phyloP scores from a whole-genome alignment of 768 basidiomycete species.

The Cyathus striatus region DNA sequence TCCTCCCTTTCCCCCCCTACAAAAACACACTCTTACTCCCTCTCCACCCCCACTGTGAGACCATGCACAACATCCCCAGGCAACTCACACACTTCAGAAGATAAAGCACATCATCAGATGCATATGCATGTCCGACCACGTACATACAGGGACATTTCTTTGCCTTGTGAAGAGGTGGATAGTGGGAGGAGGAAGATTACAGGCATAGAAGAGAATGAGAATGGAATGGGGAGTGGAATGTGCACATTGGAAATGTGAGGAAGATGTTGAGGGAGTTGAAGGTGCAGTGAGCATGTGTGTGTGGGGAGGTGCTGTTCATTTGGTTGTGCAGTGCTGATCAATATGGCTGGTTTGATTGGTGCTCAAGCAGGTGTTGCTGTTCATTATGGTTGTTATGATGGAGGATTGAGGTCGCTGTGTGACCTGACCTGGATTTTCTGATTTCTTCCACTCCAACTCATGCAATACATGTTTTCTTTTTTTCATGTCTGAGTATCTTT shows the following conservation, averaged over 20 bases:
- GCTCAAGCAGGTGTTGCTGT: too few species aligned
- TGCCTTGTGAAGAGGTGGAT: too few species aligned
- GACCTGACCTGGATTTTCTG: neutral
- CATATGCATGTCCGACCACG: neutral
- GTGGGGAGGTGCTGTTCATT: neutral
- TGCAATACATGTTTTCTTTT: neutral
- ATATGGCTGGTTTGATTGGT: too few species aligned
- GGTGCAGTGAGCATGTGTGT: constrained; percentile 7
- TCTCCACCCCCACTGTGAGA: too few species aligned
- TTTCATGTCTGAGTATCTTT: neutral
- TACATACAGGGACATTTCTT: too few species aligned
- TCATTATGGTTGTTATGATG: too few species aligned
- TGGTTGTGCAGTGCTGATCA: neutral
- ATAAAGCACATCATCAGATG: too few species aligned
- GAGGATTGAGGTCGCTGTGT: neutral
- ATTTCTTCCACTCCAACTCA: neutral
- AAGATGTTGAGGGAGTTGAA: constrained; percentile 22
- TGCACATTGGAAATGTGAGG: constrained; percentile 26
- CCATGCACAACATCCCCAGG: neutral
- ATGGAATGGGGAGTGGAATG: constrained; percentile 36
- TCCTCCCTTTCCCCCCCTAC: too few species aligned
- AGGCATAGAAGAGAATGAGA: constrained; percentile 26
- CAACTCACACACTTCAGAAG: neutral
- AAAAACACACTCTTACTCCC: too few species aligned
- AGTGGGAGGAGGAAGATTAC: constrained; percentile 8